Percentiles rank a stretch among this genome's conserved stretches.
phyloP scores from a whole-genome alignment of 148 eudicot genomes.

The Rhododendron kiyosumense region DNA sequence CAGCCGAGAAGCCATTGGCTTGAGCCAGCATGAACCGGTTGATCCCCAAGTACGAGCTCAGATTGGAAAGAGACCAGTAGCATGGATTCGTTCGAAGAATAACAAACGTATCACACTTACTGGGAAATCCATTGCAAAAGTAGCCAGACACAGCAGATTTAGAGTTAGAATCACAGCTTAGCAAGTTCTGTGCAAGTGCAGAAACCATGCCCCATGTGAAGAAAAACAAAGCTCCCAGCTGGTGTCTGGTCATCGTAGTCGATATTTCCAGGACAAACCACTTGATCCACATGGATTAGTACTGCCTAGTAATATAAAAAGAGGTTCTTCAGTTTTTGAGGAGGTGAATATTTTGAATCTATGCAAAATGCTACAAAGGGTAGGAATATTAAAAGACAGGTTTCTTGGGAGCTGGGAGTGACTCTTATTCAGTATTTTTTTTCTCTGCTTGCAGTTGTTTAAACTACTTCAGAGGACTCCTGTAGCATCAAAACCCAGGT shows the following conservation, averaged over 20 bases:
- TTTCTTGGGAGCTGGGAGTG: constrained; percentile 50
- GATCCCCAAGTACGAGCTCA: constrained; percentile 49
- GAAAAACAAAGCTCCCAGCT: constrained; percentile 15
- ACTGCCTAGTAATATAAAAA: constrained; percentile 14
- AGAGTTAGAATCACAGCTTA: constrained; percentile 31
- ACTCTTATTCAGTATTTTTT: constrained; percentile 10
- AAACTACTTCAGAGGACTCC: neutral
- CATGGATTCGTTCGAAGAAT: constrained; percentile 45
- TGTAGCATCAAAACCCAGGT: neutral
- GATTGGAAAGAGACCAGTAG: constrained; percentile 45
- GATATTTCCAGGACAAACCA: neutral
- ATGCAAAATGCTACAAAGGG: constrained; percentile 25
- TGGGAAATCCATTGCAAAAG: constrained; percentile 19
- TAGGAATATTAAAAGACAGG: constrained; percentile 29
- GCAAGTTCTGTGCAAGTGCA: constrained; percentile 22
- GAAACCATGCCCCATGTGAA: constrained; percentile 18
- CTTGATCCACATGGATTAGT: constrained; percentile 14
- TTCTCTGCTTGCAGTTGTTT: constrained; percentile 21
- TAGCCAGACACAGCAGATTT: constrained; percentile 14
- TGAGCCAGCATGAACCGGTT: constrained; percentile 27
- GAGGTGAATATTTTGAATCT: constrained; percentile 38
- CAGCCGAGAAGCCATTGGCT: constrained; percentile 42
- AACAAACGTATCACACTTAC: constrained; percentile 39
- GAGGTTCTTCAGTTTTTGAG: constrained; percentile 3
- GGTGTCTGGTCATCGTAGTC: constrained; percentile 22